phyloP scores from a whole-genome alignment of 306 rosid genomes.

The Fragaria vesca region DNA sequence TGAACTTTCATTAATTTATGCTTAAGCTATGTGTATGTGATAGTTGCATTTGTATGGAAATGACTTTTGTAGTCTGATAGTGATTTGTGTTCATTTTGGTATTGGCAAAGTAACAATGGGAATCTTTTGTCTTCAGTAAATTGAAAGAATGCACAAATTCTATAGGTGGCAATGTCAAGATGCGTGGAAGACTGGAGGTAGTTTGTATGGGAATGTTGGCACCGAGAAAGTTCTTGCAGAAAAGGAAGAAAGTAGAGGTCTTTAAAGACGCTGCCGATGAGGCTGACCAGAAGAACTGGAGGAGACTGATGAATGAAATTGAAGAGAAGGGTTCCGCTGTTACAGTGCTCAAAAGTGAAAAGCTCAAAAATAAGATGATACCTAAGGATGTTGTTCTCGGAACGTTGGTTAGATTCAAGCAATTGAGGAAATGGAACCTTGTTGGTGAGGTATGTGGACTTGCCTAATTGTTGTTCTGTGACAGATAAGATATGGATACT shows the following conservation, averaged over 20 bases:
- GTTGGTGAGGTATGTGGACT: constrained; percentile 67
- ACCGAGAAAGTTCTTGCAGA: constrained; percentile 78
- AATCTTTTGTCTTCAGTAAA: constrained; percentile 37
- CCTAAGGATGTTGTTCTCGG: constrained; percentile 73
- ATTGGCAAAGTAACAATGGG: constrained; percentile 3
- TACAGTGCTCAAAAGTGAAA: constrained; percentile 56
- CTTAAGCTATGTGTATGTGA: background rate
- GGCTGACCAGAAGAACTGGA: constrained; percentile 82
- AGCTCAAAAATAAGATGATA: constrained; percentile 39
- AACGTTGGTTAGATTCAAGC: constrained; percentile 84
- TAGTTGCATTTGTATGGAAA: background rate
- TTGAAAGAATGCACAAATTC: constrained; percentile 29
- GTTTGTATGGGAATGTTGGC: constrained; percentile 76
- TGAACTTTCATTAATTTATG: background rate
- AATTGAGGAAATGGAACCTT: constrained; percentile 77
- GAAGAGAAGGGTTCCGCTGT: constrained; percentile 79
- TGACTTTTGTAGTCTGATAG: background rate
- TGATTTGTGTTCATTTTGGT: constrained; percentile 2
- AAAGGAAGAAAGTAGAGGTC: constrained; percentile 54
- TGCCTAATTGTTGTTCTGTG: background rate
- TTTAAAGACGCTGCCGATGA: constrained; percentile 78
- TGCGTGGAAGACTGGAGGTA: constrained; percentile 50
- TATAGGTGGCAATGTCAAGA: constrained; percentile 40
- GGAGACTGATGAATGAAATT: constrained; percentile 74
- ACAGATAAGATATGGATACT: background rate